Evolutionary conservation across 345 rosid species (phyloP), one percentile per base, ranked within the genome.

Genomic region (Clarkia xantiana): DNA sequence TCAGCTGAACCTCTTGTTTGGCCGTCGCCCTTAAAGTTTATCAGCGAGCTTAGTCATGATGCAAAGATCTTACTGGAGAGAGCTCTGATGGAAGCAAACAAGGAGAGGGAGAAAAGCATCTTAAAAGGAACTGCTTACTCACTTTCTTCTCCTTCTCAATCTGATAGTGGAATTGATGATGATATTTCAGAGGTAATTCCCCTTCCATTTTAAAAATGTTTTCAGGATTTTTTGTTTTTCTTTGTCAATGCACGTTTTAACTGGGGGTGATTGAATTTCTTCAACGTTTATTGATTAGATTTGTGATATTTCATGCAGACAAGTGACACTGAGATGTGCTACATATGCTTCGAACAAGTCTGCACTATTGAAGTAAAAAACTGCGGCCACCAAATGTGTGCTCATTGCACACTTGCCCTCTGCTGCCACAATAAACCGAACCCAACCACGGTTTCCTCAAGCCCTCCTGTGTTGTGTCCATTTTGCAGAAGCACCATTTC

Each of bases 351-450:
- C 53, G 99, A 93, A 73, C 96, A 87, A 51, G 77, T 71, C 11
- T 91, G 99, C 55, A 87, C 94, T 2, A 91, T 91, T 29, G 96
- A 87, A 78, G 96, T 91, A 3, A 79, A 82, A 57, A 71, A 65
- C 61, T 91, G 99, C 11, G 88, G 96, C 42, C 99, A 91, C 65
- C 99, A 84, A 66, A 82, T 91, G 96, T 91, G 99, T 59, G 99
- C 99, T 36, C 90, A 78, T 43, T 91, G 99, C 78, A 87, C 90
- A 0, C 73, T 91, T n/a, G 84, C 96, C 45, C 75, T 91, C 10
- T 91, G 99, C 60, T 91, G 99, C 68, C 87, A 91, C 67, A 87
- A 87, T 76, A 91, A 91, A 62, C 99, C 99, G 0, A 84, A 87
- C 76, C 99, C 99, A 14, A 71, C 94, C 17, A 87, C 88, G 0